These are phyloP conservation scores for Chytriomyces hyalinus DNA, from an alignment of 192 early-diverging fungal genomes.

Conservation along the genomic window DNA sequence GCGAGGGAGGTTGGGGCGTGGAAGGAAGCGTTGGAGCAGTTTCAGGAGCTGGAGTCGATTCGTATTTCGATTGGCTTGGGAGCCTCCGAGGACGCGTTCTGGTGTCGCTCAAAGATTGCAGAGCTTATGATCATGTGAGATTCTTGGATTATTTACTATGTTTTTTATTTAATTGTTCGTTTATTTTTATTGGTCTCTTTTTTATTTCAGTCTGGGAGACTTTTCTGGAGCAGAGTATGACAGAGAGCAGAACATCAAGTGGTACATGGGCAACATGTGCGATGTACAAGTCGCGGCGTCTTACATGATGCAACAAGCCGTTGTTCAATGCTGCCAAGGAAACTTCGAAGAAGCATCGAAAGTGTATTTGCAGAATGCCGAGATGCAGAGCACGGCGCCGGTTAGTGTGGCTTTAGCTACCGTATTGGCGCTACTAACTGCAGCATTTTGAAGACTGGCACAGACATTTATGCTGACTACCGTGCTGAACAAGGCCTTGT, in stretches of 20 bases:
- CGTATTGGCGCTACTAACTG: no score
- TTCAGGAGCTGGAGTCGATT: constrained; percentile 8
- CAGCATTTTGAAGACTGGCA: neutral
- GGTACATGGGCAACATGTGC: neutral
- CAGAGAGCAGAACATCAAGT: constrained; percentile 3
- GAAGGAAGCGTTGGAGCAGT: constrained; percentile 9
- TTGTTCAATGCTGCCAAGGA: constrained; percentile 13
- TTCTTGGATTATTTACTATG: neutral
- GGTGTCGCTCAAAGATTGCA: constrained; percentile 10
- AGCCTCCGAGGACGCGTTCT: constrained; percentile 20
- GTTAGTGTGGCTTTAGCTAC: neutral
- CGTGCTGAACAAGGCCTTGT: neutral
- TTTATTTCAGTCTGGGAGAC: constrained; percentile 14
- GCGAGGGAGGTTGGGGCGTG: neutral
- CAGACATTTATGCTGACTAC: no score
- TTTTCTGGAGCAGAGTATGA: constrained; percentile 32
- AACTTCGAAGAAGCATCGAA: constrained; percentile 8
- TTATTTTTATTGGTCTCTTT: neutral
- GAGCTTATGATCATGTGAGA: constrained; percentile 24
- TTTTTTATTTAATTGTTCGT: no score
- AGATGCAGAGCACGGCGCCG: no score
- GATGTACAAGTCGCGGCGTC: neutral
- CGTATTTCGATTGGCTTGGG: constrained; percentile 20
- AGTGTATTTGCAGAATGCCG: constrained; percentile 23
- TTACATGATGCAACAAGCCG: constrained; percentile 25